Evolutionary conservation across 2,329 filamentous ascomycete species (phyloP).

Genomic region (Fusarium chuoi): DNA sequence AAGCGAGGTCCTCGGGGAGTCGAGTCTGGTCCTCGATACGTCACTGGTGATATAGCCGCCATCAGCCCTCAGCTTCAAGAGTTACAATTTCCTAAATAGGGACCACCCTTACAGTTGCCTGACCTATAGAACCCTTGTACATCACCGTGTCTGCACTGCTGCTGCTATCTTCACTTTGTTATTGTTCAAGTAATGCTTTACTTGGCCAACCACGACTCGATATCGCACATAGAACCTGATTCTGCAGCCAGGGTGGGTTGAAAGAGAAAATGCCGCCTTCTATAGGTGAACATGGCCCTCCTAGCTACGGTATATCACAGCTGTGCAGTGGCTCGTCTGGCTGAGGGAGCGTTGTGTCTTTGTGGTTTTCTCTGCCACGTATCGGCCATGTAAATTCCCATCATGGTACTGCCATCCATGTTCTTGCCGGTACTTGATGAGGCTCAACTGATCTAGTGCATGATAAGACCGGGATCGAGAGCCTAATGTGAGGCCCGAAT

Average conservation of each 20-base stretch:
- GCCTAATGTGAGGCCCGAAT: not conserved
- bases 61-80: not conserved
- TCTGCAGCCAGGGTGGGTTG: not conserved
- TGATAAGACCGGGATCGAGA: not conserved
- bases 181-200: not conserved
- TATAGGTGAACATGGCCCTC: not conserved
- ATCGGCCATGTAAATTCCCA: not conserved
- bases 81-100: not conserved
- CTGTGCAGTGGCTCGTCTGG: not conserved
- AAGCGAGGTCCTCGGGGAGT: not conserved
- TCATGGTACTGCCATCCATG: not conserved
- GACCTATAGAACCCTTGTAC: not conserved
- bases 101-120: not conserved
- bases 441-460: not conserved
- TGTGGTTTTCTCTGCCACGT: not conserved
- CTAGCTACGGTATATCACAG: not conserved
- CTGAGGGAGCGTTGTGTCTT: not conserved
- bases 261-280: not conserved
- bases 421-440: not conserved
- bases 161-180: not conserved
- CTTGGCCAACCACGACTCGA: not conserved
- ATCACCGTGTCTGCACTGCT: not conserved
- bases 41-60: not conserved
- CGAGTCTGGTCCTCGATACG: not conserved
- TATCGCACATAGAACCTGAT: not conserved